Percentiles rank a stretch among this genome's conserved stretches.
phyloP scores from a whole-genome alignment of 2,329 filamentous ascomycete species.

The Tolypocladium pustulatum region DNA sequence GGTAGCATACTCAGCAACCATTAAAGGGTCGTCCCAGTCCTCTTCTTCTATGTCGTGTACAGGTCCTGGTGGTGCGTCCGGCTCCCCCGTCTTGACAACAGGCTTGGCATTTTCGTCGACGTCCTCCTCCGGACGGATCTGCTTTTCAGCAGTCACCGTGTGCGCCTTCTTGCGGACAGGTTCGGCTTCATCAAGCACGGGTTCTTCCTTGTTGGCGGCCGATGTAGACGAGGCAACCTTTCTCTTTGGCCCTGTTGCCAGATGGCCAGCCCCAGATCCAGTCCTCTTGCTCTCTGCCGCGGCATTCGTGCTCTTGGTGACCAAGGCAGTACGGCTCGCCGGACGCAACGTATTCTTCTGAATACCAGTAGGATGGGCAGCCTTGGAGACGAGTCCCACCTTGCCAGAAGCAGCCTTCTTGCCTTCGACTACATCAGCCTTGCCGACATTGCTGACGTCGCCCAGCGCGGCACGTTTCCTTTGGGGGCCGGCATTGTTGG shows the following conservation, averaged over 20 bases:
- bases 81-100: conserved; percentile 13
- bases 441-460: conserved; percentile 92
- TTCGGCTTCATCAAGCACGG: conserved; percentile 50
- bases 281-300: conserved; percentile 56
- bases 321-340: conserved; percentile 52
- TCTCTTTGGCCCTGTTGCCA: conserved; percentile 58
- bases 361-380: conserved; percentile 69
- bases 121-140: conserved; percentile 9
- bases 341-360: conserved; percentile 55
- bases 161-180: conserved; percentile 57
- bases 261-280: conserved; percentile 59
- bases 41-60: conserved; percentile 58
- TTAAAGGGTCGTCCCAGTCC: conserved; percentile 85
- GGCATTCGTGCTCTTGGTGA: conserved; percentile 60
- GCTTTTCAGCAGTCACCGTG: conserved; percentile 42
- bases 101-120: conserved; percentile 18
- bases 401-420: conserved; percentile 64
- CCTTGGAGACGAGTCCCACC: conserved; percentile 65
- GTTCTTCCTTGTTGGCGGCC: conserved; percentile 48
- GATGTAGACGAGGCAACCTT: conserved; percentile 42
- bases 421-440: conserved; percentile 57
- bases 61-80: not conserved
- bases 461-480: conserved; percentile 78
- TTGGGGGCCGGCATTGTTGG: conserved; percentile 34
- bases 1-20: conserved; percentile 94